Evolutionary conservation across 2,329 filamentous ascomycete genomes (phyloP).

Genomic region (Botryotinia calthae): DNA sequence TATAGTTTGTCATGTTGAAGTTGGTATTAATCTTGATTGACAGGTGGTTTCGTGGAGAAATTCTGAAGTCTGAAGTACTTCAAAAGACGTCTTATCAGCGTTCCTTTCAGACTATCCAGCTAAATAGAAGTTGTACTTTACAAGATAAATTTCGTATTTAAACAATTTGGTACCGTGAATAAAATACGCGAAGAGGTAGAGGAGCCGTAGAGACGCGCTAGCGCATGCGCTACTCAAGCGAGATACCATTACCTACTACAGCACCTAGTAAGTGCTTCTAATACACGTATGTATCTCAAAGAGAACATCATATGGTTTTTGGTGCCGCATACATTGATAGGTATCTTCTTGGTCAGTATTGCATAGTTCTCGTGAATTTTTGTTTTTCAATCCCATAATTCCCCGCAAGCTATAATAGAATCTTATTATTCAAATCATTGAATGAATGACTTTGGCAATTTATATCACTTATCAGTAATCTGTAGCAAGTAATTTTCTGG

Average conservation of each 20-base stretch:
- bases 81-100: neutral
- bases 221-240: neutral
- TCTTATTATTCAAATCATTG: neutral
- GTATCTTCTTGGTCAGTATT: neutral
- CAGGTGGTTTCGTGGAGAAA: neutral
- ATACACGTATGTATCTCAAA: neutral
- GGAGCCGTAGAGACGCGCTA: too few species aligned
- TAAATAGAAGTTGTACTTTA: neutral
- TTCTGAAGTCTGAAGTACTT: neutral
- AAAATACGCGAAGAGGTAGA: neutral
- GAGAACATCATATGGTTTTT: neutral
- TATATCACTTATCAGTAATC: neutral
- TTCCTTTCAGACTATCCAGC: too few species aligned
- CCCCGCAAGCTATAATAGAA: neutral
- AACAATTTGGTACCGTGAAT: neutral
- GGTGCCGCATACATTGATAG: accelerated
- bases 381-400: neutral
- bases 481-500: neutral
- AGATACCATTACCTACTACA: neutral
- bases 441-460: neutral
- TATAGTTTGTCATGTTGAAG: neutral
- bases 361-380: neutral
- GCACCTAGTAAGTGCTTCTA: neutral
- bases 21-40: neutral
- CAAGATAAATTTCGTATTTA: neutral